Evolutionary conservation across 768 basidiomycete species (phyloP).

Genomic region (Pleurotus tuoliensis): DNA sequence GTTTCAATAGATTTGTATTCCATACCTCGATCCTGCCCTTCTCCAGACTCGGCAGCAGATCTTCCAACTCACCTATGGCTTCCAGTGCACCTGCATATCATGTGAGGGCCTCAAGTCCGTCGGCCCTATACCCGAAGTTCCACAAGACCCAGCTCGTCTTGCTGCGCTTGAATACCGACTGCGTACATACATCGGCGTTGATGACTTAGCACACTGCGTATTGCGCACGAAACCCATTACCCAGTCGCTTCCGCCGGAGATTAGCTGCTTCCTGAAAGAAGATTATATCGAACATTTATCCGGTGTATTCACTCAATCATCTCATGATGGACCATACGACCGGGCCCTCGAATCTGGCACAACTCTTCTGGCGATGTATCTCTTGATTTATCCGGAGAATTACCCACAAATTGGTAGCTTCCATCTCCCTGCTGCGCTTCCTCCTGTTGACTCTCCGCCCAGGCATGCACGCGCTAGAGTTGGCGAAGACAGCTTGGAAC

Average conservation of each 20-base stretch:
- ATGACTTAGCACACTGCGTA: constrained; percentile 23
- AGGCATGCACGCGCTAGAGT: constrained; percentile 76
- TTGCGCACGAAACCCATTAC: not conserved
- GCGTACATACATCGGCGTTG: constrained; percentile 27
- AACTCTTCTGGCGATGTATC: constrained; percentile 61
- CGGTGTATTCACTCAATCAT: constrained; percentile 61
- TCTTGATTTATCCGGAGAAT: constrained; percentile 66
- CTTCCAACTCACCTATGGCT: constrained; percentile 62
- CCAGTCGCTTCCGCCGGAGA: constrained; percentile 32
- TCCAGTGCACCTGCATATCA: constrained; percentile 57
- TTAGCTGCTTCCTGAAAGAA: constrained; percentile 49
- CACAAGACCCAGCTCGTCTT: constrained; percentile 27
- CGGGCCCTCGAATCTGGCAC: constrained; percentile 51
- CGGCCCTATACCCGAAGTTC: constrained; percentile 34
- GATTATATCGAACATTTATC: constrained; percentile 55
- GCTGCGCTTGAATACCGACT: constrained; percentile 27
- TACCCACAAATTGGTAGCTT: constrained; percentile 79
- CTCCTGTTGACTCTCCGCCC: not conserved
- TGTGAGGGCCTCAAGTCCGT: constrained; percentile 43
- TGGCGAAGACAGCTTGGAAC: constrained; percentile 81
- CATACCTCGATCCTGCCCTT: constrained; percentile 78
- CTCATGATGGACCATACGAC: constrained; percentile 60
- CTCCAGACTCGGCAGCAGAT: constrained; percentile 55
- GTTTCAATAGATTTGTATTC: constrained; percentile 55
- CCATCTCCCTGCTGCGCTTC: not conserved